A percentile compares a stretch with the other conserved stretches of the same genome.
phyloP scores from a whole-genome alignment of 768 basidiomycete genomes.

The Leccinellum rugosiceps region DNA sequence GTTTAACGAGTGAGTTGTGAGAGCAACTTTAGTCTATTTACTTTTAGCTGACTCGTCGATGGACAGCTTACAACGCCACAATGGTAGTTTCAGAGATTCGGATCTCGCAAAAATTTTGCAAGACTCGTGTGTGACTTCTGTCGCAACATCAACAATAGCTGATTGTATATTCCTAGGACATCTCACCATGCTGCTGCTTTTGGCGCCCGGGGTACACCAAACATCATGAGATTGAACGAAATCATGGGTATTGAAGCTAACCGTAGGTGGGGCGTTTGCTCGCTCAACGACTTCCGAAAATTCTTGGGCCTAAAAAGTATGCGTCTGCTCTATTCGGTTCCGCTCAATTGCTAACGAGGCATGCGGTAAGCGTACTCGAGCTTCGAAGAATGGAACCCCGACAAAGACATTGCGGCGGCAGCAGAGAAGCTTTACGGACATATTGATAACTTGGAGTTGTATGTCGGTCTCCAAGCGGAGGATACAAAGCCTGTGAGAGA shows the following conservation, averaged over 20 bases:
- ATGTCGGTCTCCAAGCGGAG: slow-evolving; percentile 79
- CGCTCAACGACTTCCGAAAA: slow-evolving; percentile 80
- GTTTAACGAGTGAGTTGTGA: slow-evolving; percentile 49
- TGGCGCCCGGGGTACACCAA: slow-evolving; percentile 73
- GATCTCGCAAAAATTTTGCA: slow-evolving; percentile 67
- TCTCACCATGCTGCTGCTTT: slow-evolving; percentile 71
- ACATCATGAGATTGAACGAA: slow-evolving; percentile 72
- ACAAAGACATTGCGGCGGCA: slow-evolving; percentile 61
- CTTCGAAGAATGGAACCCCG: slow-evolving; percentile 82
- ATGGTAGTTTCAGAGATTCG: slow-evolving; percentile 62
- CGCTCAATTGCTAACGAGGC: not conserved
- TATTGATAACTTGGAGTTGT: slow-evolving; percentile 76
- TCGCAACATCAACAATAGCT: not conserved
- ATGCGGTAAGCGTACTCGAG: slow-evolving; percentile 50
- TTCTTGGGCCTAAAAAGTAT: slow-evolving; percentile 76
- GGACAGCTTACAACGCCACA: slow-evolving; percentile 57
- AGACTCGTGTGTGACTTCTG: slow-evolving; percentile 50
- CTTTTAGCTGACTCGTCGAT: slow-evolving; percentile 2
- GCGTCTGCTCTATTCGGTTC: slow-evolving; percentile 10
- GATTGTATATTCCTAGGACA: slow-evolving; percentile 41
- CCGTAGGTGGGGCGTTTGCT: slow-evolving; percentile 77
- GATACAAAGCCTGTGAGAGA: slow-evolving; percentile 69
- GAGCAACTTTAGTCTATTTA: not conserved
- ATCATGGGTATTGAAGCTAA: slow-evolving; percentile 82
- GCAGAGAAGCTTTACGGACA: slow-evolving; percentile 78